These are phyloP conservation scores for Arabidopsis hybrid DNA, from an alignment of 441 rosid species.

Conservation along the genomic window DNA sequence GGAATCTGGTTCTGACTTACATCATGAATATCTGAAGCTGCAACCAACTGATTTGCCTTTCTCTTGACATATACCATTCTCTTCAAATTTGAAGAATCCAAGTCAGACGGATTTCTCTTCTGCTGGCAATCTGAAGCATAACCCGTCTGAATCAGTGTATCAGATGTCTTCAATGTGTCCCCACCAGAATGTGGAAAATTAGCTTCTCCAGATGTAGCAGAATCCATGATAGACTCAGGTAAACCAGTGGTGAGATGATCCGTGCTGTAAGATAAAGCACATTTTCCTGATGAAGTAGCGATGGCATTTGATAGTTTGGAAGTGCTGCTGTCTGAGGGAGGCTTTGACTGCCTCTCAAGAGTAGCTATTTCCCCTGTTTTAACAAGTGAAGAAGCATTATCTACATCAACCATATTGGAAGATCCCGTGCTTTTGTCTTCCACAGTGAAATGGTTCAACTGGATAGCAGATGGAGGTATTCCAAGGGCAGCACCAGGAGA, in stretches of 20 bases:
- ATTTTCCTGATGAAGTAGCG: conserved; percentile 48
- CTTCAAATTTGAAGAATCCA: conserved; percentile 53
- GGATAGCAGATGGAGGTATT: conserved; percentile 51
- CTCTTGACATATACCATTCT: conserved; percentile 70
- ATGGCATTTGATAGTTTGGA: conserved; percentile 39
- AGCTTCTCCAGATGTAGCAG: conserved; percentile 50
- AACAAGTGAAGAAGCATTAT: conserved; percentile 27
- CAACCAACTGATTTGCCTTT: conserved; percentile 88
- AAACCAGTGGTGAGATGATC: conserved; percentile 51
- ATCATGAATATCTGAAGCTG: conserved; percentile 60
- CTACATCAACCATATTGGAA: conserved; percentile 29
- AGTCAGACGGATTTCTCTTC: conserved; percentile 51
- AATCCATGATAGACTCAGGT: conserved; percentile 51
- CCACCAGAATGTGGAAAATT: conserved; percentile 50
- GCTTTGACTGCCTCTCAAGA: conserved; percentile 41
- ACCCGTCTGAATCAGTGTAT: conserved; percentile 49
- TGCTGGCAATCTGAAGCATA: conserved; percentile 46
- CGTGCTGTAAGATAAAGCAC: conserved; percentile 47
- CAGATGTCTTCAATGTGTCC: conserved; percentile 52
- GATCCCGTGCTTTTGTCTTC: conserved; percentile 43
- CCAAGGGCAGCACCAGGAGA: conserved; percentile 55
- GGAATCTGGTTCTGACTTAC: conserved; percentile 49
- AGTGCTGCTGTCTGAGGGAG: conserved; percentile 43
- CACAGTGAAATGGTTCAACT: conserved; percentile 48
- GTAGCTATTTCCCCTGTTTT: conserved; percentile 33